Base-by-base conservation (phyloP, 1,139 yeast genomes). In the Suhomyces guaymorum region DNA sequence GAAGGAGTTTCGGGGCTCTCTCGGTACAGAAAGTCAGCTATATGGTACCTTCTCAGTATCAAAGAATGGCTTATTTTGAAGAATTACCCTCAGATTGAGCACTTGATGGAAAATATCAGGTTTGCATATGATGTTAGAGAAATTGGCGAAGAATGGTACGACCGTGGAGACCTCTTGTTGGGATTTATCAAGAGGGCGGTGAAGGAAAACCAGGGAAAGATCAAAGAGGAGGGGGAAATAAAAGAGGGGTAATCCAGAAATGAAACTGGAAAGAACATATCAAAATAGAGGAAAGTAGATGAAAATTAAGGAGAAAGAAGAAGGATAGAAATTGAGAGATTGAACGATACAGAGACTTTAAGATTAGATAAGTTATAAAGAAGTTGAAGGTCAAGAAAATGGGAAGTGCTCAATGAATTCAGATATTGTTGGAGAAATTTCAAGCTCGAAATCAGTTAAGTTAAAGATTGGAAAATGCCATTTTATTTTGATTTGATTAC, bases 41-140 rank as follows among this genome's bases (percentile, higher is more conserved):
- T 90, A 21, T 90, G 96, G 90, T 73, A 76, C 48, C 58, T 89
- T 13, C 59, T 90, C 16, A 82, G 96, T 0, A 83, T 90, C 4
- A 77, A 77, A 38, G 87, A 84, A 51, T 82, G 96, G 89, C 41
- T 59, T n/a, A 46, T 50, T 4, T 48, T 68, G 25, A 53, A 59
- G 25, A 55, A 62, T 32, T 33, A 45, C 20, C 32, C 43, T 4
- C 73, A 68, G 36, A 51, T 60, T 1, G 38, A 46, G 29, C 38
- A 43, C 10, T 50, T 65, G 32, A 29, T 48, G 32, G 26, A 34
- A n/a, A 66, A 66, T 37, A 50, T 67, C 11, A 38, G 45, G 11
- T 41, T 45, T 15, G 48, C 51, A 12, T 67, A 54, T 38, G 49
- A 53, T 9, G 34, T 48, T n/a, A 47, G 47, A 9, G 45, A 49